Base-by-base conservation (phyloP, 805 yeast genomes). In the Spathaspora gorwiae region DNA sequence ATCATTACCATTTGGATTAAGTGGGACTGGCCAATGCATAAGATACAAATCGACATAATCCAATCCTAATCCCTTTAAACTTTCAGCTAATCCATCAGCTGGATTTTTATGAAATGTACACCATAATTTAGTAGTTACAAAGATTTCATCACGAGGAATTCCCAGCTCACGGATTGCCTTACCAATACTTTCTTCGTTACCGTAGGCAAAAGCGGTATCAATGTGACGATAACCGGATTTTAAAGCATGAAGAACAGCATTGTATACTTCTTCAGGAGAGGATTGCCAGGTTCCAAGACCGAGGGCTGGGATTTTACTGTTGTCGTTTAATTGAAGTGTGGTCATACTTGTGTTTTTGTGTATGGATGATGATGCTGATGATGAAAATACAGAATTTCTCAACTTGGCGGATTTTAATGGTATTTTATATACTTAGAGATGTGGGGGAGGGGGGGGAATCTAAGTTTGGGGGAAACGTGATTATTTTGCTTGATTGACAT, bases 21-120 rank as follows among this genome's bases (percentile, higher is more conserved):
- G 60, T 14, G 58, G 51, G 31, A 52, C 52, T 3, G 96, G 95
- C 94, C 94, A 87, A 65, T 87, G 95, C 61, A 87, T 75, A 58
- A 88, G 72, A 60, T 82, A 81, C 47, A 87, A 67, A 59, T 87
- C 95, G 43, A 87, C 83, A 56, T 87, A 87, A 41, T 84, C 90
- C 54, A 85, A 58, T 0, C 81, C 82, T 50, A 87, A 70, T 54
- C 81, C 78, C 52, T 72, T 54, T 56, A 87, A 70, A 7, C 90
- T 82, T 42, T 63, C 66, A 8, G 78, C 73, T 34, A 86, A 63
- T 7, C 83, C 84, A 26, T 58, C 66, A 33, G 56, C 76, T 12
- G 82, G 82, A 47, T 70, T 61, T 49, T 70, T 57, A 68, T 80
- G 81, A 54, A 72, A 70, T 11, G 79, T 68, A 48, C 73, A 66